phyloP scores from a whole-genome alignment of 257 asterid genomes.

The Nicotiana benthamiana region DNA sequence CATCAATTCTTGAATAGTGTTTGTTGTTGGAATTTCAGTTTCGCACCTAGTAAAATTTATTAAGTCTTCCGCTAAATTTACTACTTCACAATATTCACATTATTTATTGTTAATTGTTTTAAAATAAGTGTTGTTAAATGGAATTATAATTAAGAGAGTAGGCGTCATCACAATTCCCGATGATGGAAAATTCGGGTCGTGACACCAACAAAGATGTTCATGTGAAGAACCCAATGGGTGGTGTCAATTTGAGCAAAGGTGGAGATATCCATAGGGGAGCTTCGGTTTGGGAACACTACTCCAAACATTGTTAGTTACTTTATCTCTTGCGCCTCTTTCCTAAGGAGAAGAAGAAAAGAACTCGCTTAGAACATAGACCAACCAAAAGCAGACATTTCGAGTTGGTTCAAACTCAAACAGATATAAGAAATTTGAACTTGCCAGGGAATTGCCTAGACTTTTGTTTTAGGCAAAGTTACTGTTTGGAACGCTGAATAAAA shows the following conservation, averaged over 20 bases:
- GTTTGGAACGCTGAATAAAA: neutral
- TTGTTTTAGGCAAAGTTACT: neutral
- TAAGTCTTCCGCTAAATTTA: too few relatives aligned
- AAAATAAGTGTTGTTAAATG: too few relatives aligned
- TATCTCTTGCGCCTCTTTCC: neutral
- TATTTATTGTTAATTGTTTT: too few relatives aligned
- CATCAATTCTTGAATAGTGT: too few relatives aligned
- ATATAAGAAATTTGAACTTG: neutral
- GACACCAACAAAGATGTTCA: slow-evolving; percentile 92
- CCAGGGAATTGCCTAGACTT: neutral
- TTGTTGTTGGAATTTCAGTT: too few relatives aligned
- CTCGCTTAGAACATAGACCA: neutral
- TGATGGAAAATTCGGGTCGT: too few relatives aligned
- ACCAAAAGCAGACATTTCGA: neutral
- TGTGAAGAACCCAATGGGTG: slow-evolving; percentile 89
- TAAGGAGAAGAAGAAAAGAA: neutral
- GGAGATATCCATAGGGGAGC: slow-evolving; percentile 90
- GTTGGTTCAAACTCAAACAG: neutral
- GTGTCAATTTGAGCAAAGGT: slow-evolving; percentile 90
- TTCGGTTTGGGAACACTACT: slow-evolving; percentile 85
- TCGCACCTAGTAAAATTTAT: too few relatives aligned
- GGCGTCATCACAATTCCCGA: too few relatives aligned
- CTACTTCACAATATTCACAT: too few relatives aligned
- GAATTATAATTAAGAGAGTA: too few relatives aligned
- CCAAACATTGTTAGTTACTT: slow-evolving; percentile 58